A percentile compares a stretch with the other conserved stretches of the same genome.
These are phyloP conservation scores for Paramecium tetraurelia DNA, from an alignment of 73 alveolate genomes.

Conservation along the genomic window DNA sequence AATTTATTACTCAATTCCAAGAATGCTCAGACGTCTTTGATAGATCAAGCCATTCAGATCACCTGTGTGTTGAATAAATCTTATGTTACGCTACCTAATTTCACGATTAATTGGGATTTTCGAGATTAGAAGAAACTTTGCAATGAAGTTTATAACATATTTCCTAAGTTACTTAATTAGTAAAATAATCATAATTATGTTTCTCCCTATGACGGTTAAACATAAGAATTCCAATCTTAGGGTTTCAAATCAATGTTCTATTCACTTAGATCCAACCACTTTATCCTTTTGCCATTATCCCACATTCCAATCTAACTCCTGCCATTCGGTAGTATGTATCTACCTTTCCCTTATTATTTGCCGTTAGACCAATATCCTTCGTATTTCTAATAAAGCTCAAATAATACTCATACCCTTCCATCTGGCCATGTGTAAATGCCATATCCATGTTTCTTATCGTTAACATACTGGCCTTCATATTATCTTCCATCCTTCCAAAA, in stretches of 20 bases:
- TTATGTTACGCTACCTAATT: neutral
- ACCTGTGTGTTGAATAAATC: neutral
- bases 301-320: slow-evolving; percentile 45
- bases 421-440: slow-evolving; percentile 83
- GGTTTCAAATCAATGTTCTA: neutral
- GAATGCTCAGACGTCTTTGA: neutral
- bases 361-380: slow-evolving; percentile 65
- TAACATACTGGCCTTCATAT: slow-evolving; percentile 74
- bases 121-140: neutral
- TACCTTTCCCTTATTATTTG: slow-evolving; percentile 53
- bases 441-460: slow-evolving; percentile 75
- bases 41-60: neutral
- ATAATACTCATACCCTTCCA: slow-evolving; percentile 61
- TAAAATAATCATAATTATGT: neutral
- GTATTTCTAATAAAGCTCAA: neutral
- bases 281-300: slow-evolving; percentile 56
- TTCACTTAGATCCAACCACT: slow-evolving; percentile 48
- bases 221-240: slow-evolving; percentile 4
- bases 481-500: slow-evolving; percentile 73
- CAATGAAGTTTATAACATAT: neutral
- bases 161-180: neutral
- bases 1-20: neutral
- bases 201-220: neutral
- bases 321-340: slow-evolving; percentile 36
- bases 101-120: neutral